A percentile compares a stretch with the other conserved stretches of the same genome.
Conservation (phyloP, 306 rosid genomes). For the Cucumis cinereus region DNA sequence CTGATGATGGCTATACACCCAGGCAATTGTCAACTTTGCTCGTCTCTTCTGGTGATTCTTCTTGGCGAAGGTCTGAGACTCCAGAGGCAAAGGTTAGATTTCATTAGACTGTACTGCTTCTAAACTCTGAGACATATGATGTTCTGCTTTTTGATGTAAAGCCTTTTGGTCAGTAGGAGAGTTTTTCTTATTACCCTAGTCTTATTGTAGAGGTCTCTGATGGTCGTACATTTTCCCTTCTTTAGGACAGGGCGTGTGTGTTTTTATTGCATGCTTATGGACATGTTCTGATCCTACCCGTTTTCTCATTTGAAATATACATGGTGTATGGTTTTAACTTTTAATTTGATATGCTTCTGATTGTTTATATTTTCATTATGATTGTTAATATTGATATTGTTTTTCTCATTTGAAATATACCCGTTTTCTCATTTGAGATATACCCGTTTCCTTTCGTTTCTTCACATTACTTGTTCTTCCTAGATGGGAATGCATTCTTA, state of each 20-base stretch:
- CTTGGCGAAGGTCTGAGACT: conserved; percentile 62
- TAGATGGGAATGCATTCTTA: neutral
- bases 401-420: too few species aligned
- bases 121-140: neutral
- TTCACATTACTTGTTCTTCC: neutral
- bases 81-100: conserved; percentile 62
- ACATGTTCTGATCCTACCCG: neutral
- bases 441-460: neutral
- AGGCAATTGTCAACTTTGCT: conserved; percentile 64
- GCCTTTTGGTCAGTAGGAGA: neutral
- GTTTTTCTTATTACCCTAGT: neutral
- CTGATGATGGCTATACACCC: conserved; percentile 62
- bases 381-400: neutral
- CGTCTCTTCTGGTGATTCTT: conserved; percentile 58
- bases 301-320: neutral
- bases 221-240: neutral
- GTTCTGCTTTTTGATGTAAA: neutral
- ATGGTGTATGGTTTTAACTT: neutral
- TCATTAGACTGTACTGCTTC: neutral
- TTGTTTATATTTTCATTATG: neutral
- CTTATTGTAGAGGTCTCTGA: neutral
- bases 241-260: neutral
- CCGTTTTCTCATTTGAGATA: too few species aligned
- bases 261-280: neutral
- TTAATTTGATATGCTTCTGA: neutral